Percentiles rank a stretch among this genome's conserved stretches.
phyloP scores from a whole-genome alignment of 2,329 filamentous ascomycete genomes.

The Teratosphaeria destructans region DNA sequence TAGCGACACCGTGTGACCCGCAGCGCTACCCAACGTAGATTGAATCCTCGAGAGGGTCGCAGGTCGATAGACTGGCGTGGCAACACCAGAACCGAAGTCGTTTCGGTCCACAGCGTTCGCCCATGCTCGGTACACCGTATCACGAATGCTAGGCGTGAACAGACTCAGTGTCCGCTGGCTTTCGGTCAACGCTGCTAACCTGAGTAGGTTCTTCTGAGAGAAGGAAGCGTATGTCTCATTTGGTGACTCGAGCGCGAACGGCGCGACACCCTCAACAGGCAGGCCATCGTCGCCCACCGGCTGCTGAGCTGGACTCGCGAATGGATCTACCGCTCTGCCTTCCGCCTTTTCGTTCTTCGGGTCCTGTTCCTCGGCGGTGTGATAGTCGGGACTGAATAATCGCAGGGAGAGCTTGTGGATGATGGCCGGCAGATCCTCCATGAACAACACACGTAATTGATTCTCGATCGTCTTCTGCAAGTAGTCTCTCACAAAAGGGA shows the following conservation, averaged over 20 bases:
- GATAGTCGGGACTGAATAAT: slow-evolving; percentile 81
- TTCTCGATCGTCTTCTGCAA: slow-evolving; percentile 91
- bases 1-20: slow-evolving; percentile 11
- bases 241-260: slow-evolving; percentile 66
- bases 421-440: slow-evolving; percentile 94
- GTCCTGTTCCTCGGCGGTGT: slow-evolving; percentile 48
- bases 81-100: slow-evolving; percentile 38
- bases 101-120: slow-evolving; percentile 64
- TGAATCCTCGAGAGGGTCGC: slow-evolving; percentile 38
- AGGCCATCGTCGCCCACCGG: slow-evolving; percentile 44
- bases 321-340: slow-evolving; percentile 17
- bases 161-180: slow-evolving; percentile 84
- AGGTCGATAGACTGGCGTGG: slow-evolving; percentile 32
- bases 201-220: slow-evolving; percentile 85
- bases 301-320: slow-evolving; percentile 43
- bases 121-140: slow-evolving; percentile 89
- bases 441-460: slow-evolving; percentile 85
- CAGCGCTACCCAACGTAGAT: slow-evolving; percentile 23
- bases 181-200: slow-evolving; percentile 70
- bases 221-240: slow-evolving; percentile 81
- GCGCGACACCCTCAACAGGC: slow-evolving; percentile 54
- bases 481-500: slow-evolving; percentile 95
- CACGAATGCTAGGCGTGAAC: slow-evolving; percentile 80
- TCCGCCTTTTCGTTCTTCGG: slow-evolving; percentile 1
- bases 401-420: slow-evolving; percentile 85